Evolutionary conservation across 352 stramenopile genomes (phyloP), one percentile per base, ranked within the genome.

Genomic region (Thalassiosira allenii): DNA sequence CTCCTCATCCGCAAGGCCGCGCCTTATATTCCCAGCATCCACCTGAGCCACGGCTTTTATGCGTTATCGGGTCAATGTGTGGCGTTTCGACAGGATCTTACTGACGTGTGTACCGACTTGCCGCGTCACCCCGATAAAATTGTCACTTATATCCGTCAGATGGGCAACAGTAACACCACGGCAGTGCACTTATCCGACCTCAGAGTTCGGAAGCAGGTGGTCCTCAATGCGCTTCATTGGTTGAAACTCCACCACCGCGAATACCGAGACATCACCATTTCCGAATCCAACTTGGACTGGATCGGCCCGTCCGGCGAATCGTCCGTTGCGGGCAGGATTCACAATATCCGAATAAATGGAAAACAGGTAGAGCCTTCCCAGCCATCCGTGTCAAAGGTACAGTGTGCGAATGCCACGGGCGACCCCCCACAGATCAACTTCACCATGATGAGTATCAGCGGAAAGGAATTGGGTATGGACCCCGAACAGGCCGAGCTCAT

Each of bases 181-280:
- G 12, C 12, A 27, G 47, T 57, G 5, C 12, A 27, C 22, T 17
- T 27, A 6, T 11, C 6, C 5, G 6, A 57, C 12, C 20, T 27
- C 12, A 53, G 30, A 9, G 66, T 67, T 5, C 40, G 44, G 2
- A 22, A 27, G 27, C 23, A 67, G 11, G 30, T 52, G 17, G 52
- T 75, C 2, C 2, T 75, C 6, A 12, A 47, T 29, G 66, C 66
- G n/a, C 32, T 75, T 2, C 1, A 58, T n/a, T 75, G 66, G 66
- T 30, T 75, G 34, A 66, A 66, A 64, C n/a, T 40, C 41, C 66
- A 75, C 25, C 57, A 66, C 20, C 4, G 4, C 30, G 57, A 29
- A 33, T 81, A 81, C 29, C 25, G 23, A 3, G 58, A 81, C 43
- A 75, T 81, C 2, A 54, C 25, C 4, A 81, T 81, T 37, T 41